These are phyloP conservation scores for Aspergillus awamori DNA, from an alignment of 2,329 filamentous ascomycete species.

Conservation along the genomic window DNA sequence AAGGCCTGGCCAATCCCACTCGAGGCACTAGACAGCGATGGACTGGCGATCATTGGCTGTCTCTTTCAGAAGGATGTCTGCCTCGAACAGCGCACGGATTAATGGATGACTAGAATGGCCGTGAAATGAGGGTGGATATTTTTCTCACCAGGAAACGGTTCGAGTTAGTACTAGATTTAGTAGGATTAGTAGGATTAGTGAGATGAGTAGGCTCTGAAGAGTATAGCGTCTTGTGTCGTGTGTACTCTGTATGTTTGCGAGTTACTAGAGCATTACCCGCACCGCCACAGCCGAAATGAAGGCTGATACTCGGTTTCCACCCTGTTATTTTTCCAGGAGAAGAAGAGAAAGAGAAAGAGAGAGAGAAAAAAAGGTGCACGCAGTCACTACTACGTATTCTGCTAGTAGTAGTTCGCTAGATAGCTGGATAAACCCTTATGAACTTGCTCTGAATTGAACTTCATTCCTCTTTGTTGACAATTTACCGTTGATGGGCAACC, in stretches of 20 bases:
- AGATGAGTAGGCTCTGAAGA: too few species aligned
- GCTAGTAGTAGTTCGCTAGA: too few species aligned
- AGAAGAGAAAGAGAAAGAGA: too few species aligned
- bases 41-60: background rate
- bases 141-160: background rate
- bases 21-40: background rate
- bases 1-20: constrained; percentile 23
- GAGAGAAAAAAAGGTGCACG: too few species aligned
- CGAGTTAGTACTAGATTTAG: too few species aligned
- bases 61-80: background rate
- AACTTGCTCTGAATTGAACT: background rate
- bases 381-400: too few species aligned
- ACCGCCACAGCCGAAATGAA: background rate
- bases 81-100: background rate
- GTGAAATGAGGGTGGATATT: too few species aligned
- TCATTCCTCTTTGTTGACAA: constrained; percentile 4
- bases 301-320: background rate
- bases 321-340: too few species aligned
- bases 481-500: background rate
- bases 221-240: too few species aligned
- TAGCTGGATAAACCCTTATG: background rate
- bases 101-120: background rate
- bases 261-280: background rate
- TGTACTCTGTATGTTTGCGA: too few species aligned
- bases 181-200: too few species aligned